phyloP scores from a whole-genome alignment of 1,139 yeast species.

The Scheffersomyces segobiensis region DNA sequence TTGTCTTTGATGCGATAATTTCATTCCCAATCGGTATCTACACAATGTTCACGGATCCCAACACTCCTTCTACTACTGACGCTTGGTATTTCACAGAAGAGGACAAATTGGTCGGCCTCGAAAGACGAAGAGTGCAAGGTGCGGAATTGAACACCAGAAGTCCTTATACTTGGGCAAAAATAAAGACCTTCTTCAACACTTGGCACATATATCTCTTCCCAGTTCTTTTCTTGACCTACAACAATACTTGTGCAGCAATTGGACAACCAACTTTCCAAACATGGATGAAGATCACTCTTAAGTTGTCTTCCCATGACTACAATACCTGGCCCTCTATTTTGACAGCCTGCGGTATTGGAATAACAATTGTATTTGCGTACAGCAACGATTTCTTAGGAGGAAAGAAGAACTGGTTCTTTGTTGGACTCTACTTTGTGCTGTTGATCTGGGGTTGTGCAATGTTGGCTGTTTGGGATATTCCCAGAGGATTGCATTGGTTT shows the following conservation, averaged over 20 bases:
- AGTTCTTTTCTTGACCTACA: constrained; percentile 48
- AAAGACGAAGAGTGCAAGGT: constrained; percentile 44
- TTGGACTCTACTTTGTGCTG: constrained; percentile 34
- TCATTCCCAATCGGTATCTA: constrained; percentile 37
- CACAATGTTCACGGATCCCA: constrained; percentile 38
- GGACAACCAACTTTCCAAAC: constrained; percentile 52
- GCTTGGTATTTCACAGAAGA: constrained; percentile 36
- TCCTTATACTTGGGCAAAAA: constrained; percentile 39
- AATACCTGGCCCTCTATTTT: constrained; percentile 51
- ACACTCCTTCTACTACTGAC: constrained; percentile 40
- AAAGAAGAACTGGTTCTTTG: constrained; percentile 34
- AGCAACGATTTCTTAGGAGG: constrained; percentile 48
- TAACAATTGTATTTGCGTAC: constrained; percentile 41
- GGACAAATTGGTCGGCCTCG: constrained; percentile 38
- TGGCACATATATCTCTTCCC: constrained; percentile 56
- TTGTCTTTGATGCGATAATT: constrained; percentile 39
- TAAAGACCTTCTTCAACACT: constrained; percentile 43
- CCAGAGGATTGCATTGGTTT: constrained; percentile 49
- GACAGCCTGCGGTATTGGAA: constrained; percentile 45
- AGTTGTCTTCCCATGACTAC: constrained; percentile 39
- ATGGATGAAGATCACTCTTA: constrained; percentile 51
- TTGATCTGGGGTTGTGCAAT: constrained; percentile 43
- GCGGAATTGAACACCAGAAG: constrained; percentile 47
- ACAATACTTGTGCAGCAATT: constrained; percentile 45
- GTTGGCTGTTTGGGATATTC: constrained; percentile 48